These are phyloP conservation scores for Oehlia diaphana DNA, from an alignment of 192 early-diverging fungal species.

Conservation along the genomic window DNA sequence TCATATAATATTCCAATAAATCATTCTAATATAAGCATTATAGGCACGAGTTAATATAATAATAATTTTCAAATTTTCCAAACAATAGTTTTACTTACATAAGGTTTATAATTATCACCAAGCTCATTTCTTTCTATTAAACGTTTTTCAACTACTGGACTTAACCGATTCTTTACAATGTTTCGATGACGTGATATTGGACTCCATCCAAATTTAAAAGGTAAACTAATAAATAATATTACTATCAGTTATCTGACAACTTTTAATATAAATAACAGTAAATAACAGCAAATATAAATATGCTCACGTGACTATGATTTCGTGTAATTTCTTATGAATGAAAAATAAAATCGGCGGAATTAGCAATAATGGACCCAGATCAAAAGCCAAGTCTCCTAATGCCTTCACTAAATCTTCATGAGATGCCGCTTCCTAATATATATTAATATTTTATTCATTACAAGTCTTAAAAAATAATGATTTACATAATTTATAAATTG, in stretches of 20 bases:
- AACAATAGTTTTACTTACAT: not conserved
- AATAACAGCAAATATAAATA: too few species aligned
- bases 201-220: not conserved
- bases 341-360: too few species aligned
- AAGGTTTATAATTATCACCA: not conserved
- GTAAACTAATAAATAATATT: not conserved
- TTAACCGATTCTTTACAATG: not conserved
- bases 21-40: not conserved
- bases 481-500: too few species aligned
- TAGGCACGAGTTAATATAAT: not conserved
- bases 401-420: not conserved
- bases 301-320: too few species aligned
- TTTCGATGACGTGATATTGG: not conserved
- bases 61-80: not conserved
- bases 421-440: not conserved
- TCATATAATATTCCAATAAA: not conserved
- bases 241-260: too few species aligned
- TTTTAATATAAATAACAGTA: too few species aligned
- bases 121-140: not conserved
- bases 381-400: not conserved
- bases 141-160: not conserved
- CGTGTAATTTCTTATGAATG: too few species aligned
- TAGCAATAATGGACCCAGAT: too few species aligned
- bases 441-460: too few species aligned
- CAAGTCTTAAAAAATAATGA: too few species aligned